Evolutionary conservation across 768 basidiomycete species (phyloP), one percentile per base, ranked within the genome.

Genomic region (Rhodotorula taiwanensis): DNA sequence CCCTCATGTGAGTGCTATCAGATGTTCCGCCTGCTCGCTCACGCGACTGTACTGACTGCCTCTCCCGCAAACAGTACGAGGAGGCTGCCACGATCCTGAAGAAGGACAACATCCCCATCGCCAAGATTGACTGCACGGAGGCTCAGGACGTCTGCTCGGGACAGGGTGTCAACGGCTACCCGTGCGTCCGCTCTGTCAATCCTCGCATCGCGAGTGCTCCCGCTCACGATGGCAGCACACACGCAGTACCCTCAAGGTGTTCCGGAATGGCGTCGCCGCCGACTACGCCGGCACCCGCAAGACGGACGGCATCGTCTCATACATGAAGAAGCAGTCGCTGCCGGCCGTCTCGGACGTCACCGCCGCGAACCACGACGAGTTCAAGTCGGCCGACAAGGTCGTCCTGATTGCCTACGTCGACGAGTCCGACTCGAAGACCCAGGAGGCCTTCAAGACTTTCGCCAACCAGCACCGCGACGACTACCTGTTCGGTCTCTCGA

Each of bases 121-220:
- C 92, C 70, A 94, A 97, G 75, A 93, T 98, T 54, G 91, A 98
- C 80, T 98, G 94, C 76, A 94, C 95, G 49, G 92, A 89, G 67
- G 81, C 98, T 73, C 83, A 86, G 30, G 92, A 94, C 57, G 83
- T 99, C 34, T 99, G 95, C 78, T 85, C 88, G 74, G 72, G 81
- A 53, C 85, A 92, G 61, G 92, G 87, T 45, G 83, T 99, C 48
- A 84, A 86, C 75, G 94, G 94, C 21, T 99, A 99, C 79, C 92
- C 92, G 91, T 92, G 72, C 72, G 89, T 80, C 10, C 10, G 51
- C 21, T 34, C 20, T n/a, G n/a, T 25, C 8, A 36, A 20, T 51
- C 4, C 5, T 25, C 0, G 28, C 9, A 20, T 21, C 30, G 20
- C 4, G 28, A 27, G 30, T 9, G 1, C 25, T 15, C n/a, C 9